Conservation (phyloP, 805 yeast genomes). For the Candida anglica region DNA sequence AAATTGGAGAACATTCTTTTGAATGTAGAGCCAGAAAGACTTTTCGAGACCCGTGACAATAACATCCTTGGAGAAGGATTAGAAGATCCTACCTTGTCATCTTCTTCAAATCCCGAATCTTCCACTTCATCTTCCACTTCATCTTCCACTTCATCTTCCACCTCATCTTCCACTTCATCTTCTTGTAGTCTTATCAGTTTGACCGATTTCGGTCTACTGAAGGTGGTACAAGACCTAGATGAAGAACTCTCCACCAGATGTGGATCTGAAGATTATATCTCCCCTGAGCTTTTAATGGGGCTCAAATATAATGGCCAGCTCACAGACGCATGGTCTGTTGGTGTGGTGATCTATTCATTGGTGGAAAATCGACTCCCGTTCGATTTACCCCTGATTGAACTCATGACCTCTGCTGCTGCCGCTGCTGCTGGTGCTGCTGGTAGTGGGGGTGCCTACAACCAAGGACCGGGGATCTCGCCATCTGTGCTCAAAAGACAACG, state of each 20-base stretch:
- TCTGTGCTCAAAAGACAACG: constrained; percentile 41
- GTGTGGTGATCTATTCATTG: constrained; percentile 82
- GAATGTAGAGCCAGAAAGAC: constrained; percentile 21
- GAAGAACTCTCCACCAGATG: constrained; percentile 81
- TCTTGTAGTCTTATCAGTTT: constrained; percentile 42
- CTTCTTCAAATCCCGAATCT: too few species aligned
- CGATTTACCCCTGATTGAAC: constrained; percentile 75
- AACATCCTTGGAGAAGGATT: constrained; percentile 34
- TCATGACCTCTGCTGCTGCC: constrained; percentile 22
- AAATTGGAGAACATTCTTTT: constrained; percentile 82
- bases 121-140: too few species aligned
- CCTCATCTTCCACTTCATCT: neutral
- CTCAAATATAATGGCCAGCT: constrained; percentile 86
- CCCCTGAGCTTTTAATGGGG: constrained; percentile 92
- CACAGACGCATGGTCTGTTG: constrained; percentile 93
- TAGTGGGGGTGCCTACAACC: neutral
- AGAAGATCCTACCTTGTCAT: constrained; percentile 7
- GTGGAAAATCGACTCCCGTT: constrained; percentile 88
- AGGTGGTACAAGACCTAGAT: constrained; percentile 54
- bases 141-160: too few species aligned
- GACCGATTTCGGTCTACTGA: constrained; percentile 88
- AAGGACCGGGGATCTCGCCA: constrained; percentile 25
- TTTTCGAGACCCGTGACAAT: too few species aligned
- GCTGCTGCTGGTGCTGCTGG: too few species aligned
- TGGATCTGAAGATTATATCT: constrained; percentile 94